phyloP scores from a whole-genome alignment of 2,329 filamentous ascomycete species.

The Epichloe gansuensis region DNA sequence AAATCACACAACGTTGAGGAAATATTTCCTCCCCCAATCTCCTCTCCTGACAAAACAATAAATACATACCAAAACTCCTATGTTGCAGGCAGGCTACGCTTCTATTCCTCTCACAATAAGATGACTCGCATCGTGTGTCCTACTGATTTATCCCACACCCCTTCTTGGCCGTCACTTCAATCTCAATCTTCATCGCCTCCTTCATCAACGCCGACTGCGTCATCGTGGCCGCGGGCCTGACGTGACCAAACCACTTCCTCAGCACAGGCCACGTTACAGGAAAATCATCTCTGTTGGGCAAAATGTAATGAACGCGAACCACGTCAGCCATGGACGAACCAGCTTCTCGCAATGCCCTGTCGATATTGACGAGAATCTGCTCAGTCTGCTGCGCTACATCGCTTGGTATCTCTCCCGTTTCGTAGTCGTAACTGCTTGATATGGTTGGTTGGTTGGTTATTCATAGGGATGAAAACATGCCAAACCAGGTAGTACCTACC shows the following conservation, averaged over 20 bases:
- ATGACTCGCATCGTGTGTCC: no score
- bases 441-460: no score
- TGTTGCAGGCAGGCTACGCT: background rate
- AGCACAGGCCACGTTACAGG: conserved; percentile 36
- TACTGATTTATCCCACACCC: conserved; percentile 8
- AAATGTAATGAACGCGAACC: conserved; percentile 39
- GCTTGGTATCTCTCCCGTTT: conserved; percentile 30
- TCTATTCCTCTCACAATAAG: no score
- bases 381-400: conserved; percentile 36
- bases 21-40: no score
- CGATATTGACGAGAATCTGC: conserved; percentile 36
- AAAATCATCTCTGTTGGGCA: conserved; percentile 36
- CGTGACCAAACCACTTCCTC: conserved; percentile 34
- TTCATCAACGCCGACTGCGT: conserved; percentile 38
- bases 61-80: no score
- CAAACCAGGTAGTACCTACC: conserved; percentile 19
- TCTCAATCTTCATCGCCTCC: conserved; percentile 34
- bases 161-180: conserved; percentile 29
- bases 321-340: conserved; percentile 32
- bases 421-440: conserved; percentile 35
- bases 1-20: no score
- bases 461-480: no score
- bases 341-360: conserved; percentile 31
- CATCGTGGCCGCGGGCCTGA: conserved; percentile 43
- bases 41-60: no score